These are phyloP conservation scores for Aspergillus hancockii DNA, from an alignment of 495 filamentous ascomycete genomes.

Conservation along the genomic window DNA sequence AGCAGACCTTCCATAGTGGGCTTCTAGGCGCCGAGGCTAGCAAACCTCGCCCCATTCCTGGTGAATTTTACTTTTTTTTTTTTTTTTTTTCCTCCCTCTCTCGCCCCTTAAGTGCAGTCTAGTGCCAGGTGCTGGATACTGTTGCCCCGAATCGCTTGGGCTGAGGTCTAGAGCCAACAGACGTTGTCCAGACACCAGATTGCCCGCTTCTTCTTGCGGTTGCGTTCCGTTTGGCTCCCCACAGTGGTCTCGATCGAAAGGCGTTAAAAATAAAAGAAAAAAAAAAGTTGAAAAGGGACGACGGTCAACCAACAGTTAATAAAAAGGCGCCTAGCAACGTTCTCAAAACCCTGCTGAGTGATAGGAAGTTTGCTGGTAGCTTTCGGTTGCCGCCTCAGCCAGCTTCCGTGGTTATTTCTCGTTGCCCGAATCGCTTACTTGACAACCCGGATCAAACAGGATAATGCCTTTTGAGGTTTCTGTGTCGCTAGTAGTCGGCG, in stretches of 20 bases:
- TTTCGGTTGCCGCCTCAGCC: neutral
- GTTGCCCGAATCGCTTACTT: neutral
- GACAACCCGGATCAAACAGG: neutral
- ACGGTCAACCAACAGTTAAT: neutral
- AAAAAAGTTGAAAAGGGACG: neutral
- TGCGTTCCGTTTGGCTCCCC: slow-evolving; percentile 3
- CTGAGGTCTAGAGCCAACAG: slow-evolving; percentile 1
- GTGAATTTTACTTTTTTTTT: neutral
- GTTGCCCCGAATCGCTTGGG: neutral
- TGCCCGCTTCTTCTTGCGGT: slow-evolving; percentile 6
- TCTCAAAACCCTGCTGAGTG: neutral
- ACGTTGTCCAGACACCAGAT: slow-evolving; percentile 9
- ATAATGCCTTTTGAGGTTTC: neutral
- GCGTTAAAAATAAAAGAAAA: neutral
- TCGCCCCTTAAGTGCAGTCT: neutral
- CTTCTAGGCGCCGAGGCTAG: slow-evolving; percentile 3
- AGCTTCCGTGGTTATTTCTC: neutral
- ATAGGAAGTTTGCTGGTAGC: neutral
- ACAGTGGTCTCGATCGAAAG: neutral
- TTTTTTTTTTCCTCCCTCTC: neutral
- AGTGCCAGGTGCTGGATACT: slow-evolving; percentile 1
- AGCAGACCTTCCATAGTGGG: slow-evolving; percentile 2
- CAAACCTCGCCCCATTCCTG: neutral
- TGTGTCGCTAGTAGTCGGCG: neutral
- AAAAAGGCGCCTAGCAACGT: neutral